Evolutionary conservation across 768 basidiomycete species (phyloP), one percentile per base, ranked within the genome.

Genomic region (Suillus sp.): DNA sequence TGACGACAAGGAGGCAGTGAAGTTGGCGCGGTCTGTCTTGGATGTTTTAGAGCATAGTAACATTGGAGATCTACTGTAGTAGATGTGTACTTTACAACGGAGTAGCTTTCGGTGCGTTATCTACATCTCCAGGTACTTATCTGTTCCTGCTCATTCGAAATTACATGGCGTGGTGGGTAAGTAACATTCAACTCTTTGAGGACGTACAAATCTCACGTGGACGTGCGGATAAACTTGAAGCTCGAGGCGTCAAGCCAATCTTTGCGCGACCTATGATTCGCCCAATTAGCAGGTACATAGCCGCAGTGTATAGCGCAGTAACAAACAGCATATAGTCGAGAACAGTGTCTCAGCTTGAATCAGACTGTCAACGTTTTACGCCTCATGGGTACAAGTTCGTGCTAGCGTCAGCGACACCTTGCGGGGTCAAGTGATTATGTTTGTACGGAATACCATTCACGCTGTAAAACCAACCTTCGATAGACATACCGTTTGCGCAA

Each of bases 1-100:
- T 64, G 86, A 86, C 43, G 88, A 90, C 69, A 77, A 77, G 69
- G 85, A 88, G 63, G 84, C 89, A 20, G 80, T 84, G 59, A 81
- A 80, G 55, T 73, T 79, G 60, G 89, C 89, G 56, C 78, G 83
- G 69, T 71, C 76, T 50, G 86, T 89, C 58, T 68, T 91, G 71
- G 82, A 84, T n/a, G 71, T 75, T 62, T 72, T 83, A 60, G 81
- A 82, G 60, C 70, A 69, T 60, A 66, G 61, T 34, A 62, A 16
- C 48, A 67, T 74, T n/a, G 71, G 66, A 60, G 70, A 74, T 57
- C 43, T 70, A 60, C 30, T 65, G 37, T 74, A 57, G 22, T 18
- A 30, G 1, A 40, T 27, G 18, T 18, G 9, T 56, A 30, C 20
- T 57, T 56, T 38, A 38, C 35, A 38, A 27, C 13, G 35, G 25